Percentiles rank a stretch among this genome's conserved stretches.
These are phyloP conservation scores for Penicillium sp. DNA, from an alignment of 2,329 filamentous ascomycete genomes.

Conservation along the genomic window DNA sequence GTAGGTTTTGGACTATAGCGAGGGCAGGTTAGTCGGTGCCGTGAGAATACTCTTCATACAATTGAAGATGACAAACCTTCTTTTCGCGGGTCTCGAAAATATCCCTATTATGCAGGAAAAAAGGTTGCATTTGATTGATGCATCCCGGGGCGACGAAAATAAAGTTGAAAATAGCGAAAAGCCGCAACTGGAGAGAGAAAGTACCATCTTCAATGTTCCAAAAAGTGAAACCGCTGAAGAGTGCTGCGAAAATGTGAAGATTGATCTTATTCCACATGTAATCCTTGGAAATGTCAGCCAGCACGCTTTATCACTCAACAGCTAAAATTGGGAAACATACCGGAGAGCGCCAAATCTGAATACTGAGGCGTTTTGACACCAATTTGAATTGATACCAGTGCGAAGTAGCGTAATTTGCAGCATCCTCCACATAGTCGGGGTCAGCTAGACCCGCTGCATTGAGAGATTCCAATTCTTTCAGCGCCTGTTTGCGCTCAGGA, in stretches of 20 bases:
- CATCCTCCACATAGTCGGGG: slow-evolving; percentile 29
- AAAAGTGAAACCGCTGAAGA: slow-evolving; percentile 64
- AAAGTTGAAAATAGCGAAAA: slow-evolving; percentile 65
- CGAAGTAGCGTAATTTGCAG: slow-evolving; percentile 39
- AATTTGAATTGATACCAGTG: slow-evolving; percentile 42
- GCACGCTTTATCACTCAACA: not conserved
- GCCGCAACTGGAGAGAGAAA: slow-evolving; percentile 53
- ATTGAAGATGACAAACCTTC: slow-evolving; percentile 36
- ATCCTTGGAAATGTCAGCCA: slow-evolving; percentile 23
- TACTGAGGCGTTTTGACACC: slow-evolving; percentile 34
- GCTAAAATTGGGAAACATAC: slow-evolving; percentile 13
- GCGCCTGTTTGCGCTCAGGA: slow-evolving; percentile 25
- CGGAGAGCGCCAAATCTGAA: slow-evolving; percentile 36
- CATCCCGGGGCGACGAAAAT: slow-evolving; percentile 62
- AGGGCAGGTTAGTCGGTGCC: not conserved
- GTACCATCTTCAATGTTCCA: slow-evolving; percentile 59
- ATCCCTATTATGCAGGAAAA: slow-evolving; percentile 58
- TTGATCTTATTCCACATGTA: slow-evolving; percentile 51
- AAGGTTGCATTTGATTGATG: slow-evolving; percentile 59
- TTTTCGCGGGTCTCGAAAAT: slow-evolving; percentile 62
- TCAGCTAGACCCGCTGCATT: slow-evolving; percentile 23
- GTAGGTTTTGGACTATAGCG: slow-evolving; percentile 55
- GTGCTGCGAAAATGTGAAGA: slow-evolving; percentile 55
- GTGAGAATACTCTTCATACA: not conserved
- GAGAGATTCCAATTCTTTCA: slow-evolving; percentile 27